Base-by-base conservation (phyloP, 495 filamentous ascomycete species). In the Monascus purpureus region DNA sequence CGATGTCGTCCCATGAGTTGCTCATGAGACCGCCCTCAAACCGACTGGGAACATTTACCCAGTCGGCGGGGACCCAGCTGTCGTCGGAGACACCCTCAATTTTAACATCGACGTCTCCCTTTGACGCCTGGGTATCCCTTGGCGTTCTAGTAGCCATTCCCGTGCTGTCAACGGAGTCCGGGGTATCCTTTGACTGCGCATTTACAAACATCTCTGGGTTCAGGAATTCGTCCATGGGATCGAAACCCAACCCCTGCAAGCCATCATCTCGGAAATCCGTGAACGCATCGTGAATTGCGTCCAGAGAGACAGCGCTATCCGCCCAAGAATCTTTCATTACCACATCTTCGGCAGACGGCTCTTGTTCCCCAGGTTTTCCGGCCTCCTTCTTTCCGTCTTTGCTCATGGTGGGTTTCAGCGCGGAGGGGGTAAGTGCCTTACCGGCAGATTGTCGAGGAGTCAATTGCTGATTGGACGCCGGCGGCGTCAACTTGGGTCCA, bases 241-340 rank as follows among this genome's bases (percentile, higher is more conserved):
- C 53, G 25, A 47, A 51, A 2, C 53, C 59, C 7, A 55, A 33
- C 11, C 46, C 38, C 13, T 31, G 34, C 14, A 47, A 25, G 7
- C 34, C 38, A 16, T 50, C 47, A n/a, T 48, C 49, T 7, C 36
- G 34, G 9, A 61, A 33, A 17, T 47, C 49, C 17, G 44, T 40
- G 35, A 68, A 66, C 9, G 57, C 52, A 30, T 66, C 56, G 17
- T 58, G 51, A 16, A 68, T 54, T 16, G 49, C 41, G 17, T 59
- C 51, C 6, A 59, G 43, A n/a, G 60, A 56, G 20, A 65, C 52
- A 15, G 54, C 42, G 34, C 52, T 63, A 18, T 57, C 46, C 7
- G 50, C 49, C 65, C 65, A 69, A 0, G 50, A 45, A 30, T 67
- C 57, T 24, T 53, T 53, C 8, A 29, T 14, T 8, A 22, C 28